phyloP scores from a whole-genome alignment of 2,329 filamentous ascomycete genomes.

The Neopestalotiopsis clavispora region DNA sequence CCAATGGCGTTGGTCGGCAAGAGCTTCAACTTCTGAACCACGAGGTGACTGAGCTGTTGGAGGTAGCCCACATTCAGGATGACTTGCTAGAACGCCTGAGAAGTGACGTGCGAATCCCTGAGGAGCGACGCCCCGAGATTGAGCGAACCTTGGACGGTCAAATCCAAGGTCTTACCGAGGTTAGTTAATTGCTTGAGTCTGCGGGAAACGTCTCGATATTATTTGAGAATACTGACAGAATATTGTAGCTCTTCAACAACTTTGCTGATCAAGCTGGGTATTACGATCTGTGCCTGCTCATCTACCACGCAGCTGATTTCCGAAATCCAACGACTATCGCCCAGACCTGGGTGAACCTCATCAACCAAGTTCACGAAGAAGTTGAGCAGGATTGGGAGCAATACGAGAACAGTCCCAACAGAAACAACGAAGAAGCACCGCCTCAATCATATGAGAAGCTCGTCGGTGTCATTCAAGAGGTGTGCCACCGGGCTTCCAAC shows the following conservation, averaged over 20 bases:
- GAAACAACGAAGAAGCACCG: slow-evolving; percentile 41
- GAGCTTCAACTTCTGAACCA: slow-evolving; percentile 85
- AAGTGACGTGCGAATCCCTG: slow-evolving; percentile 71
- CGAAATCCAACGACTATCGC: slow-evolving; percentile 84
- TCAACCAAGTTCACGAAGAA: slow-evolving; percentile 72
- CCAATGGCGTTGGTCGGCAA: slow-evolving; percentile 76
- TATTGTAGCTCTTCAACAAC: slow-evolving; percentile 79
- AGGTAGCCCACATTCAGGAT: slow-evolving; percentile 94
- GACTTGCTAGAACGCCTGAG: slow-evolving; percentile 82
- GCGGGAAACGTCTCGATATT: not conserved
- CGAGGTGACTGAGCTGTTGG: slow-evolving; percentile 82
- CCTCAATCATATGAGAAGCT: slow-evolving; percentile 73
- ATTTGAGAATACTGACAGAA: slow-evolving; percentile 18
- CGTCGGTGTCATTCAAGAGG: slow-evolving; percentile 65
- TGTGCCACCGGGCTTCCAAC: slow-evolving; percentile 67
- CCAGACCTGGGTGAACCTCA: slow-evolving; percentile 82
- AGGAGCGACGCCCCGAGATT: slow-evolving; percentile 68
- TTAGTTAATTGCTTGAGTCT: slow-evolving; percentile 49
- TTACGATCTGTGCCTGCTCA: slow-evolving; percentile 90
- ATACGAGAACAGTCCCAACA: slow-evolving; percentile 39
- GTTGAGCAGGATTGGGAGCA: slow-evolving; percentile 47
- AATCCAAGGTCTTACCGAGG: slow-evolving; percentile 76
- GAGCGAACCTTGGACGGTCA: slow-evolving; percentile 74
- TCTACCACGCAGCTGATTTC: slow-evolving; percentile 91
- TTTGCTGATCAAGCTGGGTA: slow-evolving; percentile 92